Evolutionary conservation across 305 asterid genomes (phyloP).

Genomic region (Plantago lanceolata): DNA sequence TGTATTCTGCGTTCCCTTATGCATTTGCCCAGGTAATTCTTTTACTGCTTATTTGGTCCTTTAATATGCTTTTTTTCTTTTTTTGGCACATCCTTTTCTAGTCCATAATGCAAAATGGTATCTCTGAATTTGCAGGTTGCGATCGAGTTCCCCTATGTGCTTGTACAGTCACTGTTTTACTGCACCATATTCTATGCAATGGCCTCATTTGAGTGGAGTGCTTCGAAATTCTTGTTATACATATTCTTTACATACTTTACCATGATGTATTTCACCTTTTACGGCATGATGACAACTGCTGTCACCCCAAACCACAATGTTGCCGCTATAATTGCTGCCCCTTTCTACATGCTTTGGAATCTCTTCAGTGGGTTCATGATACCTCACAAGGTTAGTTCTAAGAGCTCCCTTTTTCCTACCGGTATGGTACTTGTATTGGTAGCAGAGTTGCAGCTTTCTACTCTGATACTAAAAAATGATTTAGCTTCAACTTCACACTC

Average conservation of each 20-base stretch:
- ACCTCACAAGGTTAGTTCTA: slow-evolving; percentile 71
- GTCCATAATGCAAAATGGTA: slow-evolving; percentile 3
- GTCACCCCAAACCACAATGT: slow-evolving; percentile 93
- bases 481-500: too few relatives aligned
- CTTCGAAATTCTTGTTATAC: slow-evolving; percentile 65
- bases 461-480: too few relatives aligned
- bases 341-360: slow-evolving; percentile 96
- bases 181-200: slow-evolving; percentile 65
- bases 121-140: slow-evolving; percentile 55
- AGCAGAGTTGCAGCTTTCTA: too few relatives aligned
- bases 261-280: slow-evolving; percentile 83
- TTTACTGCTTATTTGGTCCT: slow-evolving; percentile 19
- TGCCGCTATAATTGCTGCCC: slow-evolving; percentile 82
- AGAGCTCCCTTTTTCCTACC: not conserved
- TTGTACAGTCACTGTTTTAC: slow-evolving; percentile 69
- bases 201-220: slow-evolving; percentile 83
- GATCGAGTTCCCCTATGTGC: slow-evolving; percentile 81
- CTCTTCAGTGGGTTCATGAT: slow-evolving; percentile 96
- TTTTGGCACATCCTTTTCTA: not conserved
- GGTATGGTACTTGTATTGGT: not conserved
- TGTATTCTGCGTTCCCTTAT: slow-evolving; percentile 85
- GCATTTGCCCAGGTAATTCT: slow-evolving; percentile 83
- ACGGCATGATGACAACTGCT: slow-evolving; percentile 98
- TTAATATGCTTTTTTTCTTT: slow-evolving; percentile 7
- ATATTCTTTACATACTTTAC: slow-evolving; percentile 75